phyloP scores from a whole-genome alignment of 2,329 filamentous ascomycete species.

The Fusarium devonianum region DNA sequence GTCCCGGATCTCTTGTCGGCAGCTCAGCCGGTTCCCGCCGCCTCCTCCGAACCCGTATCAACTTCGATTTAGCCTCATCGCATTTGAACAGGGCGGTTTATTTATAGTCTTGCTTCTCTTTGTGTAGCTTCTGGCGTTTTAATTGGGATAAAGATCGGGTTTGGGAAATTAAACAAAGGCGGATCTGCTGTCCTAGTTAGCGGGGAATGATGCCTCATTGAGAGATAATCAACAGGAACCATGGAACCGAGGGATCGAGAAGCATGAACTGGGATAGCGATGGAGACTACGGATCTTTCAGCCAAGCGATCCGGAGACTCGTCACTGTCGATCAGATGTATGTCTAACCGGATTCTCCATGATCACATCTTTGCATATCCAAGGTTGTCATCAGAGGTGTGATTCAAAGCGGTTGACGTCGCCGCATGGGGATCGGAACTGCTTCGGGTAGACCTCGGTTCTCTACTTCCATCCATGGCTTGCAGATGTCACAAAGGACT shows the following conservation, averaged over 20 bases:
- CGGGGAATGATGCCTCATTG: not conserved
- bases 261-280: not conserved
- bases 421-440: not conserved
- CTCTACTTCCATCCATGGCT: slow-evolving; percentile 6
- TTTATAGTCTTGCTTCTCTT: slow-evolving; percentile 17
- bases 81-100: slow-evolving; percentile 2
- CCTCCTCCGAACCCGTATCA: not conserved
- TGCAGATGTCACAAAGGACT: not conserved
- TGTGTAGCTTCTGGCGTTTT: not conserved
- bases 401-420: slow-evolving; percentile 2
- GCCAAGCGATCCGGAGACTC: not conserved
- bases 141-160: not conserved
- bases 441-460: not conserved
- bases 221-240: slow-evolving; percentile 1
- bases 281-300: slow-evolving; percentile 8
- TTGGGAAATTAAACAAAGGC: slow-evolving; percentile 9
- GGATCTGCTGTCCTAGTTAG: slow-evolving; percentile 2
- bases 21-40: not conserved
- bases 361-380: slow-evolving; percentile 10
- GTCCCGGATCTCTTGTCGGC: no score
- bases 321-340: slow-evolving; percentile 8
- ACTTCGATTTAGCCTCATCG: not conserved
- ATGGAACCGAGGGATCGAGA: not conserved
- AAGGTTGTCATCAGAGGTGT: slow-evolving; percentile 14
- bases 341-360: not conserved